These are phyloP conservation scores for Coelastrella sp. DNA, from an alignment of 139 green algal species.

Conservation along the genomic window DNA sequence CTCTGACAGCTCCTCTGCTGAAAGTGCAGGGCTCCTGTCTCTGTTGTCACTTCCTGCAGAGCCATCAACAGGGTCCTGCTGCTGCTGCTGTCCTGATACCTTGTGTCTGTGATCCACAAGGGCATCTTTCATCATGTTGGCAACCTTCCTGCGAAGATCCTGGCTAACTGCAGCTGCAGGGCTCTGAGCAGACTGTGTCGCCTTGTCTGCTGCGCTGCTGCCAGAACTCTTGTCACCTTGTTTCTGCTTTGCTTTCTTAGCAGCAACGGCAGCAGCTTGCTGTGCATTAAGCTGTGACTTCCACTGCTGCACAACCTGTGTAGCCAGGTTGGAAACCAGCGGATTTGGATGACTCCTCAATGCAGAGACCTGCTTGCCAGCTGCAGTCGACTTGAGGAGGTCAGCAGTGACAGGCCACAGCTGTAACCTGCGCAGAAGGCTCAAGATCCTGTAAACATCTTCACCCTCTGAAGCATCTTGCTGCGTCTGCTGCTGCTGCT, in stretches of 20 bases:
- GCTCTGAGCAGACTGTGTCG: constrained; percentile 10
- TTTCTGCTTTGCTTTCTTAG: neutral
- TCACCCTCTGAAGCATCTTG: neutral
- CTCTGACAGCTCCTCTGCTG: neutral
- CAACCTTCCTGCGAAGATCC: constrained; percentile 15
- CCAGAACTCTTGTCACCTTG: neutral
- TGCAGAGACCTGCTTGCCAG: constrained; percentile 43
- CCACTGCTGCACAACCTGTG: constrained; percentile 40
- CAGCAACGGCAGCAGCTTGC: neutral
- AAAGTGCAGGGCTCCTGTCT: neutral
- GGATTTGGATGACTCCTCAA: constrained; percentile 41
- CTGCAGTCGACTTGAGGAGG: constrained; percentile 28
- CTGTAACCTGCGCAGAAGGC: constrained; percentile 46
- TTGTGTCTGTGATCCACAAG: constrained; percentile 23
- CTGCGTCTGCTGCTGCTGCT: neutral
- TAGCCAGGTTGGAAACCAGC: constrained; percentile 30
- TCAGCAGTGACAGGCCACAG: constrained; percentile 47
- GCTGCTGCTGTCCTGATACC: constrained; percentile 15
- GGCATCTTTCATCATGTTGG: constrained; percentile 29
- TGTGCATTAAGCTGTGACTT: neutral
- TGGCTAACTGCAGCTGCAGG: constrained; percentile 23
- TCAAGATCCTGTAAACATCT: constrained; percentile 34
- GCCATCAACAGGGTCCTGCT: neutral
- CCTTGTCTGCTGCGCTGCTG: neutral
- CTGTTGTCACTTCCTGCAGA: neutral